A percentile compares a stretch with the other conserved stretches of the same genome.
phyloP scores from a whole-genome alignment of 1,139 yeast genomes.

The Blastobotrys indianensis region DNA sequence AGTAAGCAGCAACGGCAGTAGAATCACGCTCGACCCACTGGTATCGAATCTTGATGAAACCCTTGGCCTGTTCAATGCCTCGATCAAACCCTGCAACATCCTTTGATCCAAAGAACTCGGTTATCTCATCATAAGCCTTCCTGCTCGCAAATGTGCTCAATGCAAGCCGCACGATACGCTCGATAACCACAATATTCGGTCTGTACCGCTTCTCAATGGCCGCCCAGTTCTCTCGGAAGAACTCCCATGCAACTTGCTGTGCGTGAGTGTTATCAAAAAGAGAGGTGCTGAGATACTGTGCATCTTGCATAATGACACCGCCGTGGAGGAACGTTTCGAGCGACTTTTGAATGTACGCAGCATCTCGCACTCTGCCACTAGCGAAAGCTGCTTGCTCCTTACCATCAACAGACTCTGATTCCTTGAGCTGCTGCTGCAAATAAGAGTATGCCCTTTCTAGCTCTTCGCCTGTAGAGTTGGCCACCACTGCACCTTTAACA shows the following conservation, averaged over 20 bases:
- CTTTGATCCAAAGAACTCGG: constrained; percentile 47
- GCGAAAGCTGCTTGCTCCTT: constrained; percentile 60
- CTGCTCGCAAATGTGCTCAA: constrained; percentile 44
- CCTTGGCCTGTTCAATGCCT: constrained; percentile 31
- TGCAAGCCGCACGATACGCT: constrained; percentile 54
- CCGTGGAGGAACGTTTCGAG: constrained; percentile 39
- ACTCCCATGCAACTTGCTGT: constrained; percentile 50
- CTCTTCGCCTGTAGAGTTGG: constrained; percentile 36
- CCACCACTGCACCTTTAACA: constrained; percentile 48
- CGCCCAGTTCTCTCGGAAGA: constrained; percentile 49
- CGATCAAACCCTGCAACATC: constrained; percentile 42
- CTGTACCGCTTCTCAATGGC: constrained; percentile 44
- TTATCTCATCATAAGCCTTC: constrained; percentile 42
- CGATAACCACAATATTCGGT: constrained; percentile 55
- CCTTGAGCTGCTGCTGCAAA: constrained; percentile 45
- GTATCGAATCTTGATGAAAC: constrained; percentile 26
- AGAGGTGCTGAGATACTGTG: constrained; percentile 51
- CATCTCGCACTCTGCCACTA: constrained; percentile 50
- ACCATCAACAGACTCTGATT: constrained; percentile 61
- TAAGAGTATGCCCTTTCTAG: constrained; percentile 41
- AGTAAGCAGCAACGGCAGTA: constrained; percentile 26
- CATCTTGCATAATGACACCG: constrained; percentile 63
- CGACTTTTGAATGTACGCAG: constrained; percentile 36
- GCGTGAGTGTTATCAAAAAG: constrained; percentile 48
- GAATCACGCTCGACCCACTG: constrained; percentile 32